Percentiles rank a stretch among this genome's conserved stretches.
Evolutionary conservation across 2,329 filamentous ascomycete genomes (phyloP).

Genomic region (Neopestalotiopsis rosae): DNA sequence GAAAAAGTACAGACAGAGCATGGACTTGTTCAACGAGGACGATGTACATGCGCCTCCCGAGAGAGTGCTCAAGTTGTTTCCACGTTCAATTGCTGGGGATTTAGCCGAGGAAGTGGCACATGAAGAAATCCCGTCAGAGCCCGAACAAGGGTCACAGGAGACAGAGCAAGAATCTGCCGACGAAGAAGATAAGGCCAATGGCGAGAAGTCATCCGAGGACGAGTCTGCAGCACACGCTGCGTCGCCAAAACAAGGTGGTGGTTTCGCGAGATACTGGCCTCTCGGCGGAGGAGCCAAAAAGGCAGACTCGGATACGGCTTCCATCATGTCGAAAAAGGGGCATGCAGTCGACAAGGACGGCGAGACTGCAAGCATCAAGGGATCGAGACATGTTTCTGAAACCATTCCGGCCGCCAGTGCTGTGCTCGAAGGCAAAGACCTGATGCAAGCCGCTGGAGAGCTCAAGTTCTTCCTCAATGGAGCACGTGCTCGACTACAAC

Average conservation of each 20-base stretch:
- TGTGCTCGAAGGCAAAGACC: slow-evolving; percentile 77
- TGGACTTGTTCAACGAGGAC: slow-evolving; percentile 85
- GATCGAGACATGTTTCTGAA: slow-evolving; percentile 18
- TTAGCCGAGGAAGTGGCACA: slow-evolving; percentile 62
- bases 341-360: slow-evolving; percentile 49
- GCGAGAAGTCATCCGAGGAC: slow-evolving; percentile 35
- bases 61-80: slow-evolving; percentile 84
- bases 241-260: slow-evolving; percentile 46
- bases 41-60: slow-evolving; percentile 90
- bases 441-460: slow-evolving; percentile 80
- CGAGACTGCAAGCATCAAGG: slow-evolving; percentile 60
- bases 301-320: slow-evolving; percentile 58
- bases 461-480: slow-evolving; percentile 89
- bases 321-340: slow-evolving; percentile 64
- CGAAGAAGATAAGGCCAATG: slow-evolving; percentile 36
- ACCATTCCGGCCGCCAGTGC: slow-evolving; percentile 48
- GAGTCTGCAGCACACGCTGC: slow-evolving; percentile 29
- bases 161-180: slow-evolving; percentile 42
- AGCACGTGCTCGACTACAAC: slow-evolving; percentile 71
- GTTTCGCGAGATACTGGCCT: slow-evolving; percentile 58
- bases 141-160: slow-evolving; percentile 44
- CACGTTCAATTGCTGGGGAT: slow-evolving; percentile 81
- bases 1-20: slow-evolving; percentile 81
- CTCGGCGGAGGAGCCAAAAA: slow-evolving; percentile 51
- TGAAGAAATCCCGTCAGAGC: slow-evolving; percentile 52